Conservation (phyloP, 2,329 filamentous ascomycete genomes). For the Penicillium thymicola region DNA sequence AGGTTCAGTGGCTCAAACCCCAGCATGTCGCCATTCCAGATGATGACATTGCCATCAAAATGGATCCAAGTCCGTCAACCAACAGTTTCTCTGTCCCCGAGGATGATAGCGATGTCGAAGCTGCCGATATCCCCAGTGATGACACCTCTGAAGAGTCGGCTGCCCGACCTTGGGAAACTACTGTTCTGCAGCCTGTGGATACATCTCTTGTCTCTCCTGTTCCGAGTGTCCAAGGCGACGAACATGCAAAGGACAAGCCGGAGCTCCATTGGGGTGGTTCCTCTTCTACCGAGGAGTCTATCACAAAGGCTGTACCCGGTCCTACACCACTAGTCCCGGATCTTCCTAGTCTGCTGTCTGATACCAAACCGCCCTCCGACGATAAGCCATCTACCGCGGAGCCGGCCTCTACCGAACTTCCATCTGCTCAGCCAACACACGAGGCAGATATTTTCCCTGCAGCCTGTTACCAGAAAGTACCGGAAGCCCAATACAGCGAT, state of each 20-base stretch:
- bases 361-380: not conserved
- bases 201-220: not conserved
- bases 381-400: not conserved
- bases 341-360: not conserved
- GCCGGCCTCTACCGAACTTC: not conserved
- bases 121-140: not conserved
- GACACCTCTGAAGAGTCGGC: not conserved
- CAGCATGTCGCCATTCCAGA: constrained; percentile 11
- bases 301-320: not conserved
- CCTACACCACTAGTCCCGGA: not conserved
- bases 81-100: constrained; percentile 45
- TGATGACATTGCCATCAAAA: not conserved
- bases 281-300: not conserved
- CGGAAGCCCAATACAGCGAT: not conserved
- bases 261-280: not conserved
- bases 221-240: not conserved
- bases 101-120: constrained; percentile 34
- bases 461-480: constrained; percentile 4
- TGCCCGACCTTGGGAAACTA: not conserved
- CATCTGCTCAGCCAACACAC: not conserved
- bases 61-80: constrained; percentile 15
- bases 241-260: not conserved
- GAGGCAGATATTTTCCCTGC: not conserved
- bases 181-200: not conserved
- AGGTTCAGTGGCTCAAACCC: constrained; percentile 29